These are phyloP conservation scores for Xylaria cubensis DNA, from an alignment of 495 filamentous ascomycete species.

Conservation along the genomic window DNA sequence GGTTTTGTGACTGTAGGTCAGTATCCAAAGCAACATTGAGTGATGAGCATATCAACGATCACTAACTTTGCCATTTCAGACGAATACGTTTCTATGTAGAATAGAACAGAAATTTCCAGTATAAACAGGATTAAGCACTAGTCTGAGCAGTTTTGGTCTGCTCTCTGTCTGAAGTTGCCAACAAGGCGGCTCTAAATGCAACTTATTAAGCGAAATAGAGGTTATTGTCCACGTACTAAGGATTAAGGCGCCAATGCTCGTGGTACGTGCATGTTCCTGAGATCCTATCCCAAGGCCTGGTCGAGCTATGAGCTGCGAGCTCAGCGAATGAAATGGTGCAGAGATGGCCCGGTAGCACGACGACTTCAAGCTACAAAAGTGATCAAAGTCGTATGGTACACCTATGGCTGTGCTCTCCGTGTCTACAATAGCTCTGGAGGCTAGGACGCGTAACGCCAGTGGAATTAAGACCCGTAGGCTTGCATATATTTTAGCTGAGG, in stretches of 20 bases:
- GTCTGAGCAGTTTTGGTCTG: neutral
- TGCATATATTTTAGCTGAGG: neutral
- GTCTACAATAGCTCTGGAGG: neutral
- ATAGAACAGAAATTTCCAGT: neutral
- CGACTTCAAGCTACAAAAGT: neutral
- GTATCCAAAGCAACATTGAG: neutral
- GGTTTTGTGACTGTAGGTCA: neutral
- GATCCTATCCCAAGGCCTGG: neutral
- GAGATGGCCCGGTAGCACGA: neutral
- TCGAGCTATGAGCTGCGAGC: neutral
- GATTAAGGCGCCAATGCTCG: too few species aligned
- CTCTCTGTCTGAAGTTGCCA: neutral
- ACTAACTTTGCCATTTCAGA: neutral
- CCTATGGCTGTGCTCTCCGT: neutral
- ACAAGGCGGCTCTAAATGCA: neutral
- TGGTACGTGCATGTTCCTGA: neutral
- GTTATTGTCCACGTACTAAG: too few species aligned
- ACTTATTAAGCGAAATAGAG: neutral
- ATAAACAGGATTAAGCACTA: neutral
- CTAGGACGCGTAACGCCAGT: neutral
- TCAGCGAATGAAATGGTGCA: neutral
- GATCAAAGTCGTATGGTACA: neutral
- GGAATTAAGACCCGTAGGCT: neutral
- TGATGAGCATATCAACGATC: neutral
- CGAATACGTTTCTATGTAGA: neutral